Base-by-base conservation (phyloP, 73 alveolate genomes). In the Vitrella brassicaformis region DNA sequence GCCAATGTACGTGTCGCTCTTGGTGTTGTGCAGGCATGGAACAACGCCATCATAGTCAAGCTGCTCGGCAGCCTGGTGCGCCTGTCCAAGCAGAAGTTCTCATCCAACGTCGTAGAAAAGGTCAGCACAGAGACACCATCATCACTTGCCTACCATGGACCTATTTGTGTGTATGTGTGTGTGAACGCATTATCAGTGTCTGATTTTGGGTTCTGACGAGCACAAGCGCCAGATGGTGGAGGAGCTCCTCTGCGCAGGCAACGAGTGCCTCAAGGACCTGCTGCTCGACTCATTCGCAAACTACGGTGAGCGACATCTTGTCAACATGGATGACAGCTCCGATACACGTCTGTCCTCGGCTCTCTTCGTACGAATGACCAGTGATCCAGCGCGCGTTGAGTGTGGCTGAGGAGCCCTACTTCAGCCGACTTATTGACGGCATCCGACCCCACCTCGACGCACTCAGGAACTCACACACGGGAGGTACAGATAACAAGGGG, bases 41-140 rank as follows among this genome's bases (percentile, higher is more conserved):
- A 39, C 56, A 39, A 4, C 22, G 22, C 22, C 4, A 4, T 39
- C 22, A 39, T 39, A 8, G 56, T 14, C 4, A 39, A 39, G 56
- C 56, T 39, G 56, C 22, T 22, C 22, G 66, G 47, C 31, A 84
- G 75, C 67, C 47, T 88, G n/a, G 73, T 78, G 83, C 71, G 79
- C 67, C 86, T 88, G 0, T 65, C 88, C 0, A 85, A 74, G 73
- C 84, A 88, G 73, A 88, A 88, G 72, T 88, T 88, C 47, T 67
- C 87, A 7, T 85, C 91, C 19, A 88, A 88, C 68, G 94, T 88
- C 10, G 84, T 88, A 28, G 94, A 88, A 56, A 84, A 84, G 67
- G 72, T 70, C 19, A 10, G 56, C 22, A 39, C 56, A 39, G 56
- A 39, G 56, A 39, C 22, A 39, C 56, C 4, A 14, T 39, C 56